These are phyloP conservation scores for Bacidia rubella DNA, from an alignment of 495 filamentous ascomycete genomes.

Conservation along the genomic window DNA sequence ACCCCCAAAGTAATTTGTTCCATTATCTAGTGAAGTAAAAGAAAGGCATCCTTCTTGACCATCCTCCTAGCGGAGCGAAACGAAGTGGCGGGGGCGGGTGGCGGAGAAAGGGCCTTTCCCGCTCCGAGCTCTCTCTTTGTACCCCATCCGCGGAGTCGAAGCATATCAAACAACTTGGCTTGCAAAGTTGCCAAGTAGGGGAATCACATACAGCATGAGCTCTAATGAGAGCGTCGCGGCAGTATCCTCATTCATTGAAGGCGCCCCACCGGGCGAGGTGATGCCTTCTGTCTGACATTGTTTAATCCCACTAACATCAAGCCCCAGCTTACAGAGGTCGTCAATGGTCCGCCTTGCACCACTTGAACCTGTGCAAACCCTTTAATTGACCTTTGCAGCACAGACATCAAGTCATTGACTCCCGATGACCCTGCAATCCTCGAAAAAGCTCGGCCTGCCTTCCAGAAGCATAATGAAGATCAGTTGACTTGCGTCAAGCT, in stretches of 20 bases:
- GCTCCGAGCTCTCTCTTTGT: too few species aligned
- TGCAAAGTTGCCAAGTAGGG: too few species aligned
- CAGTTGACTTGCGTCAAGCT: conserved; percentile 82
- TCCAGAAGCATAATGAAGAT: conserved; percentile 91
- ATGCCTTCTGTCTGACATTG: too few species aligned
- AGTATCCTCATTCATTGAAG: conserved; percentile 79
- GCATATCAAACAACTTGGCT: too few species aligned
- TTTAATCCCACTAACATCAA: neutral
- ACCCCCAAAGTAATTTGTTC: too few species aligned
- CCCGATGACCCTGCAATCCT: conserved; percentile 54
- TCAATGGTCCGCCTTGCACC: conserved; percentile 50
- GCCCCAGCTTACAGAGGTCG: conserved; percentile 69
- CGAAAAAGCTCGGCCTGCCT: conserved; percentile 61
- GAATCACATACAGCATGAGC: conserved; percentile 1
- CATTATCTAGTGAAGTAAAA: too few species aligned
- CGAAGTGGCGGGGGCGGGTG: too few species aligned
- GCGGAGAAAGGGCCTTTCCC: too few species aligned
- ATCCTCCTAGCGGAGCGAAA: too few species aligned
- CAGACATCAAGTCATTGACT: conserved; percentile 83
- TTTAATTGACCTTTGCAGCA: neutral
- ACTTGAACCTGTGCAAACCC: neutral
- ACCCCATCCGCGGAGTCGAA: too few species aligned
- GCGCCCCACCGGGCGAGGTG: conserved; percentile 97
- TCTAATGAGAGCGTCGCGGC: conserved; percentile 37
- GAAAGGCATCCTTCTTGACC: too few species aligned